Percentiles rank a stretch among this genome's conserved stretches.
These are phyloP conservation scores for Hyaloscypha variabilis DNA, from an alignment of 495 filamentous ascomycete species.

Conservation along the genomic window DNA sequence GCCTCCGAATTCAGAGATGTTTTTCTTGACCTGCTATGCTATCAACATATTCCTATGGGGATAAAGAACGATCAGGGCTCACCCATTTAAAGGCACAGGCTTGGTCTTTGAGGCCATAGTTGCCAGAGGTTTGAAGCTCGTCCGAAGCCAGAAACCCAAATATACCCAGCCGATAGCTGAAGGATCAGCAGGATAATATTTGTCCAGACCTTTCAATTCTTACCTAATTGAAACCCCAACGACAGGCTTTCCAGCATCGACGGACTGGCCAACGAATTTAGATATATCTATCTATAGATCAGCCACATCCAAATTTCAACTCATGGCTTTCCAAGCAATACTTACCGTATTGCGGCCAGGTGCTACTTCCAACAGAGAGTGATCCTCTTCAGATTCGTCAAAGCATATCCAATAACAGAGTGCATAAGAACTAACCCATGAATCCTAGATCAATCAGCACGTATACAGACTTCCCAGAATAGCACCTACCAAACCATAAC, in stretches of 20 bases:
- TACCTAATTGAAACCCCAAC: conserved; percentile 28
- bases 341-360: conserved; percentile 27
- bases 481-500: conserved; percentile 21
- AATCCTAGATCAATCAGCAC: conserved; percentile 17
- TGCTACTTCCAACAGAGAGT: conserved; percentile 14
- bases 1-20: conserved; percentile 44
- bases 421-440: conserved; percentile 17
- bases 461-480: not conserved
- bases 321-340: not conserved
- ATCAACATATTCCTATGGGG: not conserved
- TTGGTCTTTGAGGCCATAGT: conserved; percentile 26
- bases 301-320: not conserved
- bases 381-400: conserved; percentile 12
- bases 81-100: conserved; percentile 27
- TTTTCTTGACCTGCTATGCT: conserved; percentile 15
- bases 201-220: not conserved
- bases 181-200: not conserved
- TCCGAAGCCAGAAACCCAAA: conserved; percentile 22
- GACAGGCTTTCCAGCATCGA: conserved; percentile 19
- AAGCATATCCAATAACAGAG: not conserved
- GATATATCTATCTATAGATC: conserved; percentile 6
- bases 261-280: conserved; percentile 11
- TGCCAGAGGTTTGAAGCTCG: conserved; percentile 8
- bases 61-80: not conserved
- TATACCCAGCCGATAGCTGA: conserved; percentile 24